Percentiles rank a stretch among this genome's conserved stretches.
These are phyloP conservation scores for Cladobotryum mycophilum DNA, from an alignment of 2,329 filamentous ascomycete species.

Conservation along the genomic window DNA sequence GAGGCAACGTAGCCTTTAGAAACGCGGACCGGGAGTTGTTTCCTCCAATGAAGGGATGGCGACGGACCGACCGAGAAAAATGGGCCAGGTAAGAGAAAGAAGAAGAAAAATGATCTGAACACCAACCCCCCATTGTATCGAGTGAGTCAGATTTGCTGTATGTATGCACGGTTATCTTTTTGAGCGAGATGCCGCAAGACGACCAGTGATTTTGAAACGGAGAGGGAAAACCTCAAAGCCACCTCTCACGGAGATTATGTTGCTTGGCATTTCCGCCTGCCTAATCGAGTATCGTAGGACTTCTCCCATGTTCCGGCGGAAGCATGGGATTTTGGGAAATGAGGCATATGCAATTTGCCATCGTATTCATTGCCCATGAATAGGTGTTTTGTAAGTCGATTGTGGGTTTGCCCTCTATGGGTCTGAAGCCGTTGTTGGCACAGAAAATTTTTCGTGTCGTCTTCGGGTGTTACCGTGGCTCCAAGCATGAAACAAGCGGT, in stretches of 20 bases:
- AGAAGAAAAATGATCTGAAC: too few species aligned
- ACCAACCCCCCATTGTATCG: too few species aligned
- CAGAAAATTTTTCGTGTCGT: slow-evolving; percentile 1
- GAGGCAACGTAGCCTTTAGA: neutral
- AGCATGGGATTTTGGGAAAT: neutral
- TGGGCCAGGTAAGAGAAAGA: neutral
- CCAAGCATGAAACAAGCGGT: neutral
- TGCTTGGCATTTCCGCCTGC: slow-evolving; percentile 6
- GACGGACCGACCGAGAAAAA: neutral
- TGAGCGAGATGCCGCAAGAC: too few species aligned
- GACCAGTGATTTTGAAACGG: too few species aligned
- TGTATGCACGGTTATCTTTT: too few species aligned
- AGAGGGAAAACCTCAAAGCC: neutral
- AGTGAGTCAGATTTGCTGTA: too few species aligned
- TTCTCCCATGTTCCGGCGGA: too few species aligned
- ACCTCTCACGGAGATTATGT: neutral
- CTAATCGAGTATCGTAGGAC: slow-evolving; percentile 1
- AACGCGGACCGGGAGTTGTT: too few species aligned
- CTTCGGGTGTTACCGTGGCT: slow-evolving; percentile 5
- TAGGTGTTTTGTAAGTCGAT: too few species aligned
- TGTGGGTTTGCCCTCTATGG: too few species aligned
- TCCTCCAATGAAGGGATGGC: neutral
- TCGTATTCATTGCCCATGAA: neutral
- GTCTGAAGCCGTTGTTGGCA: too few species aligned
- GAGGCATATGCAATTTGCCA: neutral